phyloP scores from a whole-genome alignment of 768 basidiomycete species.

The Lentinula sp. region DNA sequence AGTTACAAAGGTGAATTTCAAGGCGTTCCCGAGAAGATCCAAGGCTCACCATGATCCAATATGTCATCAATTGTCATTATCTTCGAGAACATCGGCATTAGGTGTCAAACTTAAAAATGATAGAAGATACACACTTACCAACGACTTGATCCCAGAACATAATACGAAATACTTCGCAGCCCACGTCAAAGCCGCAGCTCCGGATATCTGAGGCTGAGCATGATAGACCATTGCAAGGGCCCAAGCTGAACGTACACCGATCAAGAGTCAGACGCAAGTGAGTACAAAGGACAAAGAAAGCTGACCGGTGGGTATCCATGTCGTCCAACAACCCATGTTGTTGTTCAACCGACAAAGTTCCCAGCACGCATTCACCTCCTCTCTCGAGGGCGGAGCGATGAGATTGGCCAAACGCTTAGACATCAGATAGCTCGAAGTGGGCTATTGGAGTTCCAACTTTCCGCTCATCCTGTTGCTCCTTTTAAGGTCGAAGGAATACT shows the following conservation, averaged over 20 bases:
- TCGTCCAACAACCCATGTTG: constrained; percentile 25
- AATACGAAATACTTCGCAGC: constrained; percentile 21
- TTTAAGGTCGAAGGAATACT: not conserved
- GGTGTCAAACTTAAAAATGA: not conserved
- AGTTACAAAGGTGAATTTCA: not conserved
- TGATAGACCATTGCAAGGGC: constrained; percentile 24
- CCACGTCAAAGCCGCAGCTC: constrained; percentile 10
- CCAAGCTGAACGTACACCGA: constrained; percentile 15
- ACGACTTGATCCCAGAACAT: constrained; percentile 23
- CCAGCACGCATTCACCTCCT: constrained; percentile 22
- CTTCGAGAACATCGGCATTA: not conserved
- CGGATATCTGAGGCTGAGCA: constrained; percentile 16
- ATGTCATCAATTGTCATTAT: constrained; percentile 9
- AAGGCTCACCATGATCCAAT: constrained; percentile 3
- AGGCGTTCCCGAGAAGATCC: not conserved
- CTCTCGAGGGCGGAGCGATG: constrained; percentile 12
- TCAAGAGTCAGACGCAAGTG: not conserved
- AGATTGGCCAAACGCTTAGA: constrained; percentile 8
- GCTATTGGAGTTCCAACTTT: not conserved
- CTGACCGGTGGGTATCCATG: constrained; percentile 21
- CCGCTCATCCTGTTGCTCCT: not conserved
- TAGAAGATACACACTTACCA: constrained; percentile 14
- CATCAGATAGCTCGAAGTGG: not conserved
- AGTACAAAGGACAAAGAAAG: not conserved
- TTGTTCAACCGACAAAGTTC: constrained; percentile 24